These are phyloP conservation scores for Lactifluus hygrophoroides DNA, from an alignment of 768 basidiomycete genomes.

Conservation along the genomic window DNA sequence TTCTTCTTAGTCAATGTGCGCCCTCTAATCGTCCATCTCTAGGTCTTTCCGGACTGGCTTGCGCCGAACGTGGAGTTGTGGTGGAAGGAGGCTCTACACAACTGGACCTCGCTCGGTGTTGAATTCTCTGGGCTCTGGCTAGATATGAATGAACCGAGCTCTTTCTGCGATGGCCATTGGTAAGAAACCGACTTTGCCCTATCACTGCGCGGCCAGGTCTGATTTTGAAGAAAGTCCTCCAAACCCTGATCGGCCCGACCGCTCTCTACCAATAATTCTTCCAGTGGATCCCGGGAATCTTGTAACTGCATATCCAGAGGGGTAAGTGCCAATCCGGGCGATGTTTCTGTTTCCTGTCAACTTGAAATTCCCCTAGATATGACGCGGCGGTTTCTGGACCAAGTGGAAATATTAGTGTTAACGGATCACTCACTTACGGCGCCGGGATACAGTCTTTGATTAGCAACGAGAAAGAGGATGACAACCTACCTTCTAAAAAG, in stretches of 20 bases:
- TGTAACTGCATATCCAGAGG: slow-evolving; percentile 59
- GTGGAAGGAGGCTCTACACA: slow-evolving; percentile 54
- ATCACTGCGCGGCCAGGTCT: not conserved
- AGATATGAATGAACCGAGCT: slow-evolving; percentile 61
- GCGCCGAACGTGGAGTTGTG: slow-evolving; percentile 40
- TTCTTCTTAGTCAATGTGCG: not conserved
- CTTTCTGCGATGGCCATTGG: slow-evolving; percentile 50
- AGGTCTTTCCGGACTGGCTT: slow-evolving; percentile 61
- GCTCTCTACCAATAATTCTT: slow-evolving; percentile 44
- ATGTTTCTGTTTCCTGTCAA: not conserved
- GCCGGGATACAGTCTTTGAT: slow-evolving; percentile 19
- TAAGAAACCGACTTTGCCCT: not conserved
- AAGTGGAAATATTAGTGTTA: slow-evolving; percentile 68
- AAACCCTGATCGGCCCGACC: slow-evolving; percentile 46
- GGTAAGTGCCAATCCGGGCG: slow-evolving; percentile 31
- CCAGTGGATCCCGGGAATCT: slow-evolving; percentile 48
- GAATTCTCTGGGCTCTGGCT: slow-evolving; percentile 61
- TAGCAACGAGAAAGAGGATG: not conserved
- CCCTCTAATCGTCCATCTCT: not conserved
- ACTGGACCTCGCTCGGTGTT: slow-evolving; percentile 47
- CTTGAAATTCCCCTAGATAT: slow-evolving; percentile 36
- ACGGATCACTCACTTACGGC: slow-evolving; percentile 51
- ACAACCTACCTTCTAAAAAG: slow-evolving; percentile 24
- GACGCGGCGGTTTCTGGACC: slow-evolving; percentile 51
- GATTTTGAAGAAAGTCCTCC: slow-evolving; percentile 38